Conservation (phyloP, 352 stramenopile genomes). For the Phytophthora agathidicida region DNA sequence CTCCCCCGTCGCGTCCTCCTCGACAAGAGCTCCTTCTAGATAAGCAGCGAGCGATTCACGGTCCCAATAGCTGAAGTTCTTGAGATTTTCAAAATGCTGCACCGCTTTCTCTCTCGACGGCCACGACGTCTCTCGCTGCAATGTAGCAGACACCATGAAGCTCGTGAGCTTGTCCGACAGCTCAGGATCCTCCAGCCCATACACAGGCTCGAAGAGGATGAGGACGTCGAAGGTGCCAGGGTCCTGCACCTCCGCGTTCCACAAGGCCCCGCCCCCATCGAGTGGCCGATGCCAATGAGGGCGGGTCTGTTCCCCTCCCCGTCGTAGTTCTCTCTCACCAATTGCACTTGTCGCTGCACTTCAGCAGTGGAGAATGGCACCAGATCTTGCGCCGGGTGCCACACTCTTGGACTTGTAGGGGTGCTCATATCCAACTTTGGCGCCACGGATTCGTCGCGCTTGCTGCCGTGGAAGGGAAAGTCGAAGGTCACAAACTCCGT, state of each 20-base stretch:
- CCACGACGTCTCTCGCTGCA: constrained; percentile 41
- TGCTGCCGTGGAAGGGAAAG: constrained; percentile 47
- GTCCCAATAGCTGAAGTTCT: constrained; percentile 47
- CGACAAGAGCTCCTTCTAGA: constrained; percentile 33
- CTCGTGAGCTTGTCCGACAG: constrained; percentile 24
- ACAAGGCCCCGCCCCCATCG: constrained; percentile 43
- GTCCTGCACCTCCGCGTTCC: constrained; percentile 40
- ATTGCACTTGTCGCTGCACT: constrained; percentile 27
- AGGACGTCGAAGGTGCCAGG: constrained; percentile 50
- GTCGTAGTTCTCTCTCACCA: constrained; percentile 7
- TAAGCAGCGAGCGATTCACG: constrained; percentile 42
- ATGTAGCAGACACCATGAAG: constrained; percentile 37
- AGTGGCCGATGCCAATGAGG: constrained; percentile 43
- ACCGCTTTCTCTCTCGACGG: constrained; percentile 17
- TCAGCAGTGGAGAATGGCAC: constrained; percentile 26
- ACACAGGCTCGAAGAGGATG: constrained; percentile 53
- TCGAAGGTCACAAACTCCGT: constrained; percentile 39
- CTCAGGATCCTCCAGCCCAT: constrained; percentile 17
- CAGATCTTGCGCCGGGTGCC: constrained; percentile 34
- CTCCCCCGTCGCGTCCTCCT: constrained; percentile 31
- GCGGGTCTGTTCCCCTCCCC: neutral
- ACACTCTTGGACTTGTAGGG: constrained; percentile 25
- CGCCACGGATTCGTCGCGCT: constrained; percentile 36
- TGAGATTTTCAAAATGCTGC: constrained; percentile 19
- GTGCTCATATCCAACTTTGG: constrained; percentile 16